Evolutionary conservation across 805 yeast genomes (phyloP).

Genomic region (Candida mattraensis): DNA sequence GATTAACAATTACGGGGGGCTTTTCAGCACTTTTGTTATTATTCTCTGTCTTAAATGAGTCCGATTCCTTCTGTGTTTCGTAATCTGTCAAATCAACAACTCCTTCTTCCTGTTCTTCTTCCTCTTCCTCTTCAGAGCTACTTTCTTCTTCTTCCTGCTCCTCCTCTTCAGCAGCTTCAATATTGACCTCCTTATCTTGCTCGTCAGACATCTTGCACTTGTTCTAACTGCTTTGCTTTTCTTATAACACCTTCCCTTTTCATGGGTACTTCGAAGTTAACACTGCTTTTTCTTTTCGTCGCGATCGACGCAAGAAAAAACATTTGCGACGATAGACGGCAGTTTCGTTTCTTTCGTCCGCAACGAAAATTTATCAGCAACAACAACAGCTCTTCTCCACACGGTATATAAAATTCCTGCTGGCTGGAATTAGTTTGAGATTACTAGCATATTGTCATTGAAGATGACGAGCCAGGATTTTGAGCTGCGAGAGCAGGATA

Average conservation of each 20-base stretch:
- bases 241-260: no score
- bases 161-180: slow-evolving; percentile 1
- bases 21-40: slow-evolving; percentile 1
- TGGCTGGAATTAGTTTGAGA: no score
- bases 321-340: no score
- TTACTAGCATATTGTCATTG: no score
- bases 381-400: slow-evolving; percentile 2
- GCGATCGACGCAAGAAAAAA: no score
- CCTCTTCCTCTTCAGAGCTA: neutral
- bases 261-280: no score
- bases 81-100: neutral
- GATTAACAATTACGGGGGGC: slow-evolving; percentile 7
- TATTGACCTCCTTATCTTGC: slow-evolving; percentile 3
- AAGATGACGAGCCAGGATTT: slow-evolving; percentile 34
- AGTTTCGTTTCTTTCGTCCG: no score
- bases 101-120: neutral
- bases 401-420: no score
- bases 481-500: slow-evolving; percentile 59
- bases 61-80: no score
- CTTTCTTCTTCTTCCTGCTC: slow-evolving; percentile 8
- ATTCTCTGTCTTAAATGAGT: neutral
- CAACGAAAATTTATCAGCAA: no score
- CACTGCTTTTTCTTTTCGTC: no score
- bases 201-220: slow-evolving; percentile 5
- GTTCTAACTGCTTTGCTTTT: neutral